Percentiles rank a stretch among this genome's conserved stretches.
Evolutionary conservation across 495 filamentous ascomycete genomes (phyloP).

Genomic region (Lasiosphaeria hispida): DNA sequence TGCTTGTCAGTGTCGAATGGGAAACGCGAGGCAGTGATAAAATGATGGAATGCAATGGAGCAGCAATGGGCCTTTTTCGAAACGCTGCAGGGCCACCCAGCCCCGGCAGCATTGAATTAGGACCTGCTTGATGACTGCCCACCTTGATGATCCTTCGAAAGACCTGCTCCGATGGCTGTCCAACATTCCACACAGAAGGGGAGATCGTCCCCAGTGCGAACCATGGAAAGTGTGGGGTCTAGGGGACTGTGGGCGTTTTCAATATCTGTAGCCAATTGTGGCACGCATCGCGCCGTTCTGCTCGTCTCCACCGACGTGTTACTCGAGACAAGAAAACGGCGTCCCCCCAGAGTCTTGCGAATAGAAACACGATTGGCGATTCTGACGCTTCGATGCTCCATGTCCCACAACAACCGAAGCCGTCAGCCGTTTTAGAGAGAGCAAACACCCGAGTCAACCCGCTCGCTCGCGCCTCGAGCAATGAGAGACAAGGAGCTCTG

Average conservation of each 20-base stretch:
- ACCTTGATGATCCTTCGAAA: background rate
- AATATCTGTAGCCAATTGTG: background rate
- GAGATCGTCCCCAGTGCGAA: background rate
- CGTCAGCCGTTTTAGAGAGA: background rate
- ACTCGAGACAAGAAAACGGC: too few relatives aligned
- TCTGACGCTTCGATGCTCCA: too few relatives aligned
- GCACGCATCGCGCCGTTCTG: background rate
- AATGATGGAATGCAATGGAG: background rate
- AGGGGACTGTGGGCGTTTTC: background rate
- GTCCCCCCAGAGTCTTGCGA: too few relatives aligned
- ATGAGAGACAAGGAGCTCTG: too few relatives aligned
- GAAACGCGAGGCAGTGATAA: background rate
- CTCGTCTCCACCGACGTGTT: too few relatives aligned
- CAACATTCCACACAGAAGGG: conserved; percentile 4
- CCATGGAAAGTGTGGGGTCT: conserved; percentile 2
- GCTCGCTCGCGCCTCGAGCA: too few relatives aligned
- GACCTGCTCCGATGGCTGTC: background rate
- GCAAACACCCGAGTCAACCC: too few relatives aligned
- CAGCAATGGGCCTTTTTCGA: conserved; percentile 2
- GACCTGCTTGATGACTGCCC: background rate
- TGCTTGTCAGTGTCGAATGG: background rate
- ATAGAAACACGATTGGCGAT: too few relatives aligned
- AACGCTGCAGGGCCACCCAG: background rate
- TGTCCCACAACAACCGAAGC: too few relatives aligned
- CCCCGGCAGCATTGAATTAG: background rate